These are phyloP conservation scores for Annulohypoxylon maeteangense DNA, from an alignment of 495 filamentous ascomycete genomes.

Conservation along the genomic window DNA sequence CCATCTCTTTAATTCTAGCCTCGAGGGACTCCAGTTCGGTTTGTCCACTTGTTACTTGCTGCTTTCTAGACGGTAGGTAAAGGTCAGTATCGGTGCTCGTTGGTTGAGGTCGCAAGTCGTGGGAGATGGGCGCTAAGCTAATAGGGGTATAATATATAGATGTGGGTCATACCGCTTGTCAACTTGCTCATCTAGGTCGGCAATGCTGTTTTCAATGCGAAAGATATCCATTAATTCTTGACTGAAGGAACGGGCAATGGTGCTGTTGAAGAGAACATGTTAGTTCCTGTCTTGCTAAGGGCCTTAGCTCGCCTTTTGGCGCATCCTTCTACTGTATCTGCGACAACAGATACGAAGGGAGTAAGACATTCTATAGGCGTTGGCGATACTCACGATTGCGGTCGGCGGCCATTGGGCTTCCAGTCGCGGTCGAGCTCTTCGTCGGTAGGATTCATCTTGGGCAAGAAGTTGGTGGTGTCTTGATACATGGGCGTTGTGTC, in stretches of 20 bases:
- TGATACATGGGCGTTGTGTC: conserved; percentile 18
- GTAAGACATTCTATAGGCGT: neutral
- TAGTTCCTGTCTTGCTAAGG: neutral
- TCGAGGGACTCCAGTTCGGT: conserved; percentile 88
- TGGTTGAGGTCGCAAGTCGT: conserved; percentile 2
- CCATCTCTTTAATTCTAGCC: conserved; percentile 82
- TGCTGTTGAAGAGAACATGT: conserved; percentile 62
- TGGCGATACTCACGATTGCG: conserved; percentile 77
- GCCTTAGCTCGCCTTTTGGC: neutral
- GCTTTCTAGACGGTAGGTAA: conserved; percentile 63
- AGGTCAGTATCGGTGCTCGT: conserved; percentile 24
- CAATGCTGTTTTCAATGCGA: conserved; percentile 80
- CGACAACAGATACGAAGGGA: neutral
- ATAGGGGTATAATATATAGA: conserved; percentile 19
- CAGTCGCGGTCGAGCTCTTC: conserved; percentile 75
- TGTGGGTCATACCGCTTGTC: conserved; percentile 79
- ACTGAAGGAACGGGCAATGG: conserved; percentile 88
- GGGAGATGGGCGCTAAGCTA: neutral
- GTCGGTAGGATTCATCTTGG: conserved; percentile 62
- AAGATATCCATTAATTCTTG: conserved; percentile 89
- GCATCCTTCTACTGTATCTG: neutral
- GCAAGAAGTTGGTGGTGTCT: conserved; percentile 21
- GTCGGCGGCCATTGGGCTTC: conserved; percentile 77
- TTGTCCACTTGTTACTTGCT: conserved; percentile 73
- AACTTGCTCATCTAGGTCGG: conserved; percentile 78